These are phyloP conservation scores for Cryphonectria japonica DNA, from an alignment of 2,329 filamentous ascomycete genomes.

Conservation along the genomic window DNA sequence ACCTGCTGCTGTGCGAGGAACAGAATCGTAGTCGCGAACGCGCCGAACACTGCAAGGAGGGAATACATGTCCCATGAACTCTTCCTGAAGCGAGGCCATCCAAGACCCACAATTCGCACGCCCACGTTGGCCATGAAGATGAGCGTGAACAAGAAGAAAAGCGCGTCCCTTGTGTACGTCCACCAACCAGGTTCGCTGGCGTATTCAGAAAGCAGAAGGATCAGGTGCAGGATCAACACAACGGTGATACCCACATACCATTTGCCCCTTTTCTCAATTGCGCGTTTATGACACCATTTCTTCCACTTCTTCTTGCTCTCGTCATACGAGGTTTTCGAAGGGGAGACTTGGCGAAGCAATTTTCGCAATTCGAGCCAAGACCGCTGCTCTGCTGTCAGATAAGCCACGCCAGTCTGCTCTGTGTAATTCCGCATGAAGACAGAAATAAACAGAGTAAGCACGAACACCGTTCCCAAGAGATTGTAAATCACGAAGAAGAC, in stretches of 20 bases:
- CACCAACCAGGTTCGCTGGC: slow-evolving; percentile 74
- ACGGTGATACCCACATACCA: slow-evolving; percentile 87
- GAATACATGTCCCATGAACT: slow-evolving; percentile 97
- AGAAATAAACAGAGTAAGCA: slow-evolving; percentile 95
- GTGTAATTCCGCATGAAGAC: slow-evolving; percentile 99
- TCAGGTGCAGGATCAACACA: slow-evolving; percentile 79
- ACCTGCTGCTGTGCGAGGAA: slow-evolving; percentile 64
- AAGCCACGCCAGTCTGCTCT: slow-evolving; percentile 96
- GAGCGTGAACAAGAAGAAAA: slow-evolving; percentile 82
- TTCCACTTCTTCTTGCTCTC: slow-evolving; percentile 79
- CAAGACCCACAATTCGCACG: slow-evolving; percentile 84
- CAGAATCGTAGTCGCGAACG: slow-evolving; percentile 81
- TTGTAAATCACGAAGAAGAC: slow-evolving; percentile 97
- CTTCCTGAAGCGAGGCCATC: slow-evolving; percentile 87
- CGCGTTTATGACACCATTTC: slow-evolving; percentile 92
- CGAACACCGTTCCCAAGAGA: slow-evolving; percentile 91
- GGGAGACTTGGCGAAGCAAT: slow-evolving; percentile 86
- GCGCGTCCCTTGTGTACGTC: slow-evolving; percentile 69
- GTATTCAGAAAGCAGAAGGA: slow-evolving; percentile 84
- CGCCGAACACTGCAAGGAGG: slow-evolving; percentile 75
- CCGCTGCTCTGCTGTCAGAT: slow-evolving; percentile 90
- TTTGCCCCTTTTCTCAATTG: slow-evolving; percentile 88
- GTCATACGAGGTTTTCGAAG: slow-evolving; percentile 86
- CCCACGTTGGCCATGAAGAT: slow-evolving; percentile 82
- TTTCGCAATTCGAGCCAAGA: slow-evolving; percentile 97